Conservation (phyloP, 2,329 filamentous ascomycete genomes). For the Fusarium multiceps region DNA sequence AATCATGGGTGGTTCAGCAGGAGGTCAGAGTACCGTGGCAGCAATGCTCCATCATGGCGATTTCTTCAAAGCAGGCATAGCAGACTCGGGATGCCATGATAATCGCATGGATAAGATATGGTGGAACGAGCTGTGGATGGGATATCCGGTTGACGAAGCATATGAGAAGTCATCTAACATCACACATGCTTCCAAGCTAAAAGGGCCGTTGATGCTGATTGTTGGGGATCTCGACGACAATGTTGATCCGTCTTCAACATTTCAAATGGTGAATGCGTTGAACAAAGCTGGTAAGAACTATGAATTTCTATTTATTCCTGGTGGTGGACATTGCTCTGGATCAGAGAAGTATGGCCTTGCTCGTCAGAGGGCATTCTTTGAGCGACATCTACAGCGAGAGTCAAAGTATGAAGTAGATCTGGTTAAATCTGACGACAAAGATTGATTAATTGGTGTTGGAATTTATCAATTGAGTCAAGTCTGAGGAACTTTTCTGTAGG, state of each 20-base stretch:
- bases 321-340: constrained; percentile 37
- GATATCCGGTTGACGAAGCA: constrained; percentile 47
- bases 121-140: constrained; percentile 51
- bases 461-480: neutral
- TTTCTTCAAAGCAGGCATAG: constrained; percentile 47
- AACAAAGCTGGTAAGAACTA: constrained; percentile 46
- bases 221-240: constrained; percentile 47
- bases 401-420: constrained; percentile 12
- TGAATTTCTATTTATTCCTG: constrained; percentile 46
- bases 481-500: neutral
- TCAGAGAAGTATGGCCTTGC: constrained; percentile 27
- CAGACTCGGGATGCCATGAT: constrained; percentile 48
- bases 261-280: constrained; percentile 45
- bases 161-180: constrained; percentile 47
- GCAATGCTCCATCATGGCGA: constrained; percentile 45
- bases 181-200: constrained; percentile 45
- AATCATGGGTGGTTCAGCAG: constrained; percentile 46
- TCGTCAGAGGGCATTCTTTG: constrained; percentile 36
- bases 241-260: constrained; percentile 47
- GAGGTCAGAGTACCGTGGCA: constrained; percentile 47
- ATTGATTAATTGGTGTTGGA: neutral
- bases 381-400: constrained; percentile 22
- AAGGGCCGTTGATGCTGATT: constrained; percentile 45
- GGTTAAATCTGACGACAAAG: neutral
- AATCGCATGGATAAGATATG: constrained; percentile 49